These are phyloP conservation scores for Globisporangium echinulatum DNA, from an alignment of 352 stramenopile species.

Conservation along the genomic window DNA sequence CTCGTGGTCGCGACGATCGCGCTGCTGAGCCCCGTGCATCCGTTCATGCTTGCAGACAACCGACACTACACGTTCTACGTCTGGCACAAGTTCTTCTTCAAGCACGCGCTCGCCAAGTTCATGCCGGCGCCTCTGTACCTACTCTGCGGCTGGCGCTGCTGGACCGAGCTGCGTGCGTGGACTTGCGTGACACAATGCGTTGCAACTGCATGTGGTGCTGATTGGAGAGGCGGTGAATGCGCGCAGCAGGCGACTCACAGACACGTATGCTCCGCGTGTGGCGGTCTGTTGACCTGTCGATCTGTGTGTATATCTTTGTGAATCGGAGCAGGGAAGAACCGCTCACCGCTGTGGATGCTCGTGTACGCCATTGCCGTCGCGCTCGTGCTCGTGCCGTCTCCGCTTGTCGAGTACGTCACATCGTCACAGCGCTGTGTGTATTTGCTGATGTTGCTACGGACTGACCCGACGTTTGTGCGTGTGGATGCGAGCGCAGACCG, in stretches of 20 bases:
- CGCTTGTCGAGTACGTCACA: slow-evolving; percentile 79
- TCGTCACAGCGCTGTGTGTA: not conserved
- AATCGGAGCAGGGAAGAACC: slow-evolving; percentile 27
- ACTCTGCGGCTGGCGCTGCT: slow-evolving; percentile 57
- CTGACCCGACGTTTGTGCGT: slow-evolving; percentile 2
- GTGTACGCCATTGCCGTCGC: slow-evolving; percentile 65
- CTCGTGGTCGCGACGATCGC: slow-evolving; percentile 36
- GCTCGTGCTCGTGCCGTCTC: slow-evolving; percentile 82
- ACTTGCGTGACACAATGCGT: not conserved
- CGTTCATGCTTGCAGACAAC: slow-evolving; percentile 90
- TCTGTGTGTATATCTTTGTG: not conserved
- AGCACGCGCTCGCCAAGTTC: slow-evolving; percentile 65
- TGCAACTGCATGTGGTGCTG: too few species aligned
- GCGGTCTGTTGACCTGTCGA: too few species aligned
- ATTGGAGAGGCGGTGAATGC: too few species aligned
- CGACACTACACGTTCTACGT: slow-evolving; percentile 92
- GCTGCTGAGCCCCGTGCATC: slow-evolving; percentile 76
- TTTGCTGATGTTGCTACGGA: not conserved
- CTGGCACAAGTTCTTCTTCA: slow-evolving; percentile 84
- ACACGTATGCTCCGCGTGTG: too few species aligned
- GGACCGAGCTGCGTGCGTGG: slow-evolving; percentile 53
- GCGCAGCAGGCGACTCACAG: too few species aligned
- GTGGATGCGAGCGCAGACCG: slow-evolving; percentile 29
- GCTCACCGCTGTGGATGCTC: slow-evolving; percentile 69
- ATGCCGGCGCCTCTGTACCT: slow-evolving; percentile 53